A percentile compares a stretch with the other conserved stretches of the same genome.
Conservation (phyloP, 2,329 filamentous ascomycete species). For the Trichoderma koningii region DNA sequence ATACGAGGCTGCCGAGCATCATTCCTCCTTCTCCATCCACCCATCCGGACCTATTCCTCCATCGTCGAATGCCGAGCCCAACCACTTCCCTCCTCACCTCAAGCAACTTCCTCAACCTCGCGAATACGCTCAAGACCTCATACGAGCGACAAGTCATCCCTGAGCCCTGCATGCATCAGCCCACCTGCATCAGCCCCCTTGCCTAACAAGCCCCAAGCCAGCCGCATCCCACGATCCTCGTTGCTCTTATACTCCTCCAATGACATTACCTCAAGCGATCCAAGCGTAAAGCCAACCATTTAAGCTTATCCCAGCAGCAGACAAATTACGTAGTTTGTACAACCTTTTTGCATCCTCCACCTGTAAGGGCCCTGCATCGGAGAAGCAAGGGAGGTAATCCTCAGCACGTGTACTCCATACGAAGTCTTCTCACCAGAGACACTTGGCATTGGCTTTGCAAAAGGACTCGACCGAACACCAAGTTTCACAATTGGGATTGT, state of each 20-base stretch:
- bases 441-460: not conserved
- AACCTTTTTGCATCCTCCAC: not conserved
- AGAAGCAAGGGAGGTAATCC: not conserved
- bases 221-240: not conserved
- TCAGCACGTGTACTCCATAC: not conserved
- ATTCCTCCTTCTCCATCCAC: not conserved
- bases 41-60: not conserved
- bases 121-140: too few relatives aligned
- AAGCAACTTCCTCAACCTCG: too few relatives aligned
- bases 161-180: not conserved
- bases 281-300: not conserved
- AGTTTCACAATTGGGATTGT: constrained; percentile 17
- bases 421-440: not conserved
- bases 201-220: not conserved
- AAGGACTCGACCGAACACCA: not conserved
- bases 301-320: constrained; percentile 7
- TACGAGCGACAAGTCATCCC: not conserved
- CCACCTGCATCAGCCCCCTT: not conserved
- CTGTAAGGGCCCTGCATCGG: not conserved
- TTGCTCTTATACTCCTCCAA: not conserved
- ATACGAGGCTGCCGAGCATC: too few relatives aligned
- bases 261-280: not conserved
- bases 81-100: not conserved
- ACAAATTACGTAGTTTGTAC: constrained; percentile 16
- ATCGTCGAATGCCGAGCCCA: not conserved